Evolutionary conservation across 139 green algal genomes (phyloP).

Genomic region (Astrephomene gubernaculifera): DNA sequence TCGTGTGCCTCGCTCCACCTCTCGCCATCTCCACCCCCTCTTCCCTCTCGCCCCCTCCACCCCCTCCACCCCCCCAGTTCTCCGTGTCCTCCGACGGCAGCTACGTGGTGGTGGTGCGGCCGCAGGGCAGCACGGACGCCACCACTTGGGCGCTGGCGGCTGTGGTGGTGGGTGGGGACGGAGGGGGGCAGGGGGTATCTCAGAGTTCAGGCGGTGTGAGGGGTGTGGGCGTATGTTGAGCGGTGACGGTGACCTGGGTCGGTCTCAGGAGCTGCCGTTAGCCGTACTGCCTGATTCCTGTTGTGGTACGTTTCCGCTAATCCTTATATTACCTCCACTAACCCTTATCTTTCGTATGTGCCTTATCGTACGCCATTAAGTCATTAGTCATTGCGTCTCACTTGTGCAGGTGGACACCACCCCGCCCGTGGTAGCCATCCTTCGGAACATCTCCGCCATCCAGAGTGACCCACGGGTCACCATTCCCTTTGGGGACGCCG

Average conservation of each 20-base stretch:
- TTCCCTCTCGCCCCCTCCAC: not conserved
- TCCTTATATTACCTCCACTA: not conserved
- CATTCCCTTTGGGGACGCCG: slow-evolving; percentile 5
- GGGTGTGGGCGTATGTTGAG: not conserved
- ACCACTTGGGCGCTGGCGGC: not conserved
- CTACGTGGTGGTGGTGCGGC: slow-evolving; percentile 12
- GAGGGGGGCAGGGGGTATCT: not conserved
- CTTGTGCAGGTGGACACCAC: slow-evolving; percentile 44
- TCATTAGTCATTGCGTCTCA: no score
- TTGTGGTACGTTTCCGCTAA: no score
- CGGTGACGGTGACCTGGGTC: not conserved
- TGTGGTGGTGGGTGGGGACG: not conserved
- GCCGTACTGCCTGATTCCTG: not conserved
- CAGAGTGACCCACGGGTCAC: slow-evolving; percentile 1
- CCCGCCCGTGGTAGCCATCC: slow-evolving; percentile 33
- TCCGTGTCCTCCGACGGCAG: not conserved
- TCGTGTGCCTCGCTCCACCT: not conserved
- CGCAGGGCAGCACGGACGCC: not conserved
- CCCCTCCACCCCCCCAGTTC: not conserved
- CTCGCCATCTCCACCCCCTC: not conserved
- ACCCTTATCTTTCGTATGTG: no score
- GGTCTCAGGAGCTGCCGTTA: not conserved
- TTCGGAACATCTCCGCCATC: not conserved
- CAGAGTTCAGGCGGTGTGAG: not conserved
- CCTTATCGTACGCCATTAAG: no score